Evolutionary conservation across 83 land plant genomes (phyloP), one percentile per base, ranked within the genome.

Genomic region (Diphasiastrum complanatum): DNA sequence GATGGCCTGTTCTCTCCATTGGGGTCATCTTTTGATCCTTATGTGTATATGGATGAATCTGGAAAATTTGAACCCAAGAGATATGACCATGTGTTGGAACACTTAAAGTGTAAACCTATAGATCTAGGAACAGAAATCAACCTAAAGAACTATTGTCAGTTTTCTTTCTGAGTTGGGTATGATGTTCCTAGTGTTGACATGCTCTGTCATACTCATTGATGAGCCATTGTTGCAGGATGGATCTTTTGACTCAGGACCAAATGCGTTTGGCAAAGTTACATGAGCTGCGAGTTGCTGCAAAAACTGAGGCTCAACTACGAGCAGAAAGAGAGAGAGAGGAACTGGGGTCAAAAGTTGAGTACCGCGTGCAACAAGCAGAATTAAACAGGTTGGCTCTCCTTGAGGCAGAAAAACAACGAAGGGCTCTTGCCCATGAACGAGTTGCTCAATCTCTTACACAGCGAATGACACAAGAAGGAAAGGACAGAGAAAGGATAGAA

Each of bases 311-410:
- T n/a, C 85, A 86, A 61, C 73, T 83, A 63, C 97, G 99, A 40
- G 77, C 64, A 61, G 86, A 89, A 66, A 80, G 80, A 45, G 84
- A 93, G 62, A 78, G 99, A 0, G 83, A 84, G 65, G 84, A 79
- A 69, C 70, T 89, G 36, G 97, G 80, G 14, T 63, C 78, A 34
- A 82, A 76, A 68, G 97, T 95, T 45, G 93, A 83, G 63, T 81
- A 73, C 1, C 78, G 97, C 3, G 84, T 89, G 26, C 89, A 80
- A 66, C 92, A 95, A 64, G 99, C 99, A 25, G 99, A 86, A 69
- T 62, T 65, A 57, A 95, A 95, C 60, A 74, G 99, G 47, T 61
- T 82, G 78, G 97, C 83, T 23, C 74, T 95, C 31, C 73, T 84
- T 1, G 82, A 81, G 66, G 85, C 91, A 57, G 73, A 80, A 59